Evolutionary conservation across 176 grass and related monocot species (phyloP), one percentile per base, ranked within the genome.

Genomic region (Musa schizocarpa): DNA sequence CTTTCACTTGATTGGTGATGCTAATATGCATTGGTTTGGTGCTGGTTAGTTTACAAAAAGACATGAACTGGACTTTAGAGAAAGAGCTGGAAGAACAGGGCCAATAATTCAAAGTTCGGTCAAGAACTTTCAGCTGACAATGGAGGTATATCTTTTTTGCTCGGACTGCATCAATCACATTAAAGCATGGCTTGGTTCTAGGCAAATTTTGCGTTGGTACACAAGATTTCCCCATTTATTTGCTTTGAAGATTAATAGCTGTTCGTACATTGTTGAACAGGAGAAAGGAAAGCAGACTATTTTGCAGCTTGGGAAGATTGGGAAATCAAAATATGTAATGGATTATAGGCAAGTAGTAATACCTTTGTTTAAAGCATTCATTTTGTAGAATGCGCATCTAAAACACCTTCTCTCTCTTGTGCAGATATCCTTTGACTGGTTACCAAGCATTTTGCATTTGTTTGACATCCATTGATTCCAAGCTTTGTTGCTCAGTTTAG

Each of bases 371-470:
- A 9, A 22, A 57, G 12, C 7, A 26, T 27, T 34, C 1, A 16
- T 13, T 16, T 25, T 53, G 14, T 11, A 13, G 11, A 26, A 1
- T 55, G 1, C 14, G 26, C 10, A 74, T 9, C 29, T 34, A 26
- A 26, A 50, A 29, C 2, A 3, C 8, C 22, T 14, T n/a, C 53
- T n/a, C 63, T 52, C 12, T 53, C 26, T 61, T 68, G 10, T 83
- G 68, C 76, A 93, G 90, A 76, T 86, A 91, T 78, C 94, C 94
- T 0, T 76, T 98, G 71, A 98, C 90, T 53, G 94, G 94, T 19
- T 98, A 98, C 77, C 90, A 98, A 75, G 94, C 94, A 52, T 91
- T 98, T 76, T 93, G 90, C 94, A 89, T 93, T 24, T 98, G 94
- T 61, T 68, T 98, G 79, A 84, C 94, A 14, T 92, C 94, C 1